Conservation (phyloP, 73 alveolate genomes). For the Symbiodinium natans region DNA sequence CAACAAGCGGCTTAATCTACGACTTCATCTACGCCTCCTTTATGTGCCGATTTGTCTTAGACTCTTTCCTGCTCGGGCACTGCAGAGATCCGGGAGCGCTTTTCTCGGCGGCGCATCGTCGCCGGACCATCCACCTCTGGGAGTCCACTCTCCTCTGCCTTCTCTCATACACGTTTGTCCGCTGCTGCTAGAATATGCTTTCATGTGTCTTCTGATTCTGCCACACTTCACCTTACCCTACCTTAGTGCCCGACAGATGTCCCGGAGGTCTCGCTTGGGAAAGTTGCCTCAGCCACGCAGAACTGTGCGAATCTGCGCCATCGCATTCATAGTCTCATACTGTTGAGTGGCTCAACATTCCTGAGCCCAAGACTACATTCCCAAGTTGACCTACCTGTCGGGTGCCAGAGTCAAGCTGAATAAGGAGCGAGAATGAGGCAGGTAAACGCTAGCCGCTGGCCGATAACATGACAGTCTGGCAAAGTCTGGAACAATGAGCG, state of each 20-base stretch:
- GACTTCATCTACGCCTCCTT: no score
- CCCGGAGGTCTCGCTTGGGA: background rate
- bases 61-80: conserved; percentile 4
- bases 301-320: background rate
- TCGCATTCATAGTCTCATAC: no score
- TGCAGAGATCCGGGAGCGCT: background rate
- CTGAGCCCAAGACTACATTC: background rate
- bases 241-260: background rate
- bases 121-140: background rate
- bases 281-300: background rate
- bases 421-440: background rate
- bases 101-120: background rate
- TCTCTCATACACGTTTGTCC: no score
- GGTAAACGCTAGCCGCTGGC: no score
- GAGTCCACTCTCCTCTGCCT: background rate
- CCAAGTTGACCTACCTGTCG: background rate
- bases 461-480: no score
- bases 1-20: no score
- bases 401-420: background rate
- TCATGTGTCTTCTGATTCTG: background rate
- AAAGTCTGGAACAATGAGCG: background rate
- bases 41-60: no score
- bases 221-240: background rate
- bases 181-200: no score
- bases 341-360: no score